A percentile compares a stretch with the other conserved stretches of the same genome.
phyloP scores from a whole-genome alignment of 352 stramenopile species.

The Blastocystis sp. region DNA sequence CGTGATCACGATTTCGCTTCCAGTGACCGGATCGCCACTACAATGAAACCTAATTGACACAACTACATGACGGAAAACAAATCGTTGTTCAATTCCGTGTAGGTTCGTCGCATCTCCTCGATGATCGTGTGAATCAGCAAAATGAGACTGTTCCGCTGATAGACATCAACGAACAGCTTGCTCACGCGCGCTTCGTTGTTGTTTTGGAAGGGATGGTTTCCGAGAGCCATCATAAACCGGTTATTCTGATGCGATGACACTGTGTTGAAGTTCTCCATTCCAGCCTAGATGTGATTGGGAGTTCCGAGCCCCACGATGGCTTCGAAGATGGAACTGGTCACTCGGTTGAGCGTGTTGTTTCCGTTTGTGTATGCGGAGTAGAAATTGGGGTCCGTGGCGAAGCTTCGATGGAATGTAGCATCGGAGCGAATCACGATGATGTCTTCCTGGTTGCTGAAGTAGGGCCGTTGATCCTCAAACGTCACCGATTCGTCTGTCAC shows the following conservation, averaged over 20 bases:
- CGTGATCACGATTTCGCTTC: not conserved
- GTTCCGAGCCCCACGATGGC: not conserved
- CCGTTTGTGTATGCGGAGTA: not conserved
- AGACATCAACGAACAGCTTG: not conserved
- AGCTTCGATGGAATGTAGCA: not conserved
- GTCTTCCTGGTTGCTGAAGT: not conserved
- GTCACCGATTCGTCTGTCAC: not conserved
- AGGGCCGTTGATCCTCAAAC: not conserved
- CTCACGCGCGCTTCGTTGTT: slow-evolving; percentile 21
- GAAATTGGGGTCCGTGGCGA: not conserved
- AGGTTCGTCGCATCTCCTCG: not conserved
- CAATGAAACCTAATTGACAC: not conserved
- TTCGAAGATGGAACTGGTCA: slow-evolving; percentile 27
- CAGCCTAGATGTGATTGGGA: not conserved
- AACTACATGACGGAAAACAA: slow-evolving; percentile 18
- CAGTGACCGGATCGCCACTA: slow-evolving; percentile 7
- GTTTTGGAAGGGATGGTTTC: slow-evolving; percentile 4
- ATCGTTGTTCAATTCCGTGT: not conserved
- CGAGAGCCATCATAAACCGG: slow-evolving; percentile 15
- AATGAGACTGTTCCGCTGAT: slow-evolving; percentile 11
- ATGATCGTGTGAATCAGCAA: slow-evolving; percentile 17
- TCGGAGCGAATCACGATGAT: slow-evolving; percentile 39
- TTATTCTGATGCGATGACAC: slow-evolving; percentile 9
- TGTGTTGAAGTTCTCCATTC: slow-evolving; percentile 30
- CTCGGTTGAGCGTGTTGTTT: not conserved